Evolutionary conservation across 176 grass and related monocot species (phyloP), one percentile per base, ranked within the genome.

Genomic region (Eragrostis curvula): DNA sequence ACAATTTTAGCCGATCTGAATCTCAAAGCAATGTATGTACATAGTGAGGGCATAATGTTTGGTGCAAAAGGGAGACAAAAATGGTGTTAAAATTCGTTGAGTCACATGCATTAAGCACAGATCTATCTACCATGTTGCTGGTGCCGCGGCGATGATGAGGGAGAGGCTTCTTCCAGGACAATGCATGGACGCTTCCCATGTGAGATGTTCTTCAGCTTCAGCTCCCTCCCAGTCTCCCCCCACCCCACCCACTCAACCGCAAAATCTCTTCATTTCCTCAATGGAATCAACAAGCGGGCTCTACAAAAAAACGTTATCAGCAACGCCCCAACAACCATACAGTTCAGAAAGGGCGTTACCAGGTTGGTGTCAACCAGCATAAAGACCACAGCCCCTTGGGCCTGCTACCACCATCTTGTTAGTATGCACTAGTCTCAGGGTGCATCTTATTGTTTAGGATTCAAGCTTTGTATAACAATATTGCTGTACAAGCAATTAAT

Each of bases 101-200:
- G 83, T 58, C 88, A 89, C 88, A 89, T 89, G 88, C 83, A 82
- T 78, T 78, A 47, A 70, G 87, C 77, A 28, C 77, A 56, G 82
- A 85, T 86, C 73, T 71, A 67, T 68, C 88, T 86, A 58, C 14
- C 44, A 68, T 74, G 74, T 82, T 75, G 81, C 29, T 86, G 75
- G 63, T 68, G 83, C 58, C 59, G 66, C 9, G 78, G 55, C 63
- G 76, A 73, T 60, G 84, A 83, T 62, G 79, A 79, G 77, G 44
- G 50, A 16, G 48, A 39, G 56, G 74, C 59, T 27, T 46, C 63
- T 76, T 70, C 87, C 70, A 79, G 82, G 77, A 85, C 82, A 76
- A n/a, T 28, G 78, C 78, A 41, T 45, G 84, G 53, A 67, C 73
- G 79, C 84, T 67, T 73, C 84, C 88, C 88, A 90, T 90, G 88